These are phyloP conservation scores for Diaporthe caulivora DNA, from an alignment of 2,329 filamentous ascomycete genomes.

Conservation along the genomic window DNA sequence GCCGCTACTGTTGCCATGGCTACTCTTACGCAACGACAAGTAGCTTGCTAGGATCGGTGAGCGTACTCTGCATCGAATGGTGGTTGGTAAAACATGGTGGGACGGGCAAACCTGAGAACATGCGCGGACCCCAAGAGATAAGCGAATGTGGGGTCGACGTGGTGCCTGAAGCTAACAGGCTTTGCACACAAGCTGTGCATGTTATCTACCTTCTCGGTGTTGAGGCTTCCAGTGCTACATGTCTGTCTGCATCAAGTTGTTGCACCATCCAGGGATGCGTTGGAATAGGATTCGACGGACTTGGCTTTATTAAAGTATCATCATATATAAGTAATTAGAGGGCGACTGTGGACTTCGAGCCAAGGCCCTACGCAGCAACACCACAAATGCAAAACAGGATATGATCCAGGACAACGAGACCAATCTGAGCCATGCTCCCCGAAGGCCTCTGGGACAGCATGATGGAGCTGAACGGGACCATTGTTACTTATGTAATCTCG, in stretches of 20 bases:
- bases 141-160: constrained; percentile 1
- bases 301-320: too few species aligned
- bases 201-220: background rate
- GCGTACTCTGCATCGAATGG: background rate
- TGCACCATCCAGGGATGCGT: background rate
- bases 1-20: constrained; percentile 6
- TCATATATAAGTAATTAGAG: too few species aligned
- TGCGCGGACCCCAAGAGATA: constrained; percentile 4
- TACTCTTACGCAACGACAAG: background rate
- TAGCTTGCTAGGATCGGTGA: too few species aligned
- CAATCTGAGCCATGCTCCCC: too few species aligned
- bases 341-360: too few species aligned
- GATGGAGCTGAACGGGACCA: too few species aligned
- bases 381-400: too few species aligned
- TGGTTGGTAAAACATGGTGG: background rate
- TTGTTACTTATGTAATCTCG: too few species aligned
- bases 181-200: background rate
- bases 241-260: background rate
- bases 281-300: too few species aligned
- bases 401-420: too few species aligned
- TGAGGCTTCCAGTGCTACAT: background rate
- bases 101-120: background rate
- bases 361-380: too few species aligned
- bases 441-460: too few species aligned
- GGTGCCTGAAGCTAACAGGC: background rate